Percentiles rank a stretch among this genome's conserved stretches.
Conservation (phyloP, 192 early-diverging fungal species). For the Backusella tuberculispora region DNA sequence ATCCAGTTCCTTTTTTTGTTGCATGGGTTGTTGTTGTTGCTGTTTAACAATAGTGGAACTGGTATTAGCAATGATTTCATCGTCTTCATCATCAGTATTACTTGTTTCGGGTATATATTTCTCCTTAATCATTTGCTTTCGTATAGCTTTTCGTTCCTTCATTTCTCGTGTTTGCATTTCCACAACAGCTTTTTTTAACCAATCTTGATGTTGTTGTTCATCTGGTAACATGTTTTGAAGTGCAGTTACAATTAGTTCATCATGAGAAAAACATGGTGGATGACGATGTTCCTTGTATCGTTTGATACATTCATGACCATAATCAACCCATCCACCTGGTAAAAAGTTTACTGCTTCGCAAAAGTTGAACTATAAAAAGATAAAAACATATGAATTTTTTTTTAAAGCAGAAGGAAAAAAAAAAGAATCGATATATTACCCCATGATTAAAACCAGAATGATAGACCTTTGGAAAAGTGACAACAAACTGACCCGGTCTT, state of each 20-base stretch:
- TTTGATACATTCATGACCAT: conserved; percentile 76
- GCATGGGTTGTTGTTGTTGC: conserved; percentile 38
- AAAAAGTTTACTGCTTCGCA: conserved; percentile 98
- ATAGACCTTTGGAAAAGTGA: conserved; percentile 94
- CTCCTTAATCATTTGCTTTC: conserved; percentile 22
- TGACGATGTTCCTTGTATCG: conserved; percentile 81
- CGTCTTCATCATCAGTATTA: background rate
- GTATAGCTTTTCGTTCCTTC: conserved; percentile 41
- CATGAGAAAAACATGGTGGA: conserved; percentile 94
- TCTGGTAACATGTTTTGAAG: conserved; percentile 40
- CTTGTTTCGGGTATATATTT: conserved; percentile 38
- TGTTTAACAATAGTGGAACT: conserved; percentile 49
- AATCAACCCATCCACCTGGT: conserved; percentile 86
- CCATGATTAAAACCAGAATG: conserved; percentile 98
- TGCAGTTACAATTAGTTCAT: conserved; percentile 79
- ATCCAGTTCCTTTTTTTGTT: too few relatives aligned
- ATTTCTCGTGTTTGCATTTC: conserved; percentile 63
- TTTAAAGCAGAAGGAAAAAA: background rate
- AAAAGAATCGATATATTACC: conserved; percentile 40
- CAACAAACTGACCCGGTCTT: conserved; percentile 88
- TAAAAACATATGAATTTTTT: background rate
- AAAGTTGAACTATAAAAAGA: conserved; percentile 76
- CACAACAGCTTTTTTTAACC: conserved; percentile 49
- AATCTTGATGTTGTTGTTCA: conserved; percentile 42
- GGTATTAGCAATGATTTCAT: too few relatives aligned